phyloP scores from a whole-genome alignment of 2,329 filamentous ascomycete species.

The Ascocoryne sarcoides region DNA sequence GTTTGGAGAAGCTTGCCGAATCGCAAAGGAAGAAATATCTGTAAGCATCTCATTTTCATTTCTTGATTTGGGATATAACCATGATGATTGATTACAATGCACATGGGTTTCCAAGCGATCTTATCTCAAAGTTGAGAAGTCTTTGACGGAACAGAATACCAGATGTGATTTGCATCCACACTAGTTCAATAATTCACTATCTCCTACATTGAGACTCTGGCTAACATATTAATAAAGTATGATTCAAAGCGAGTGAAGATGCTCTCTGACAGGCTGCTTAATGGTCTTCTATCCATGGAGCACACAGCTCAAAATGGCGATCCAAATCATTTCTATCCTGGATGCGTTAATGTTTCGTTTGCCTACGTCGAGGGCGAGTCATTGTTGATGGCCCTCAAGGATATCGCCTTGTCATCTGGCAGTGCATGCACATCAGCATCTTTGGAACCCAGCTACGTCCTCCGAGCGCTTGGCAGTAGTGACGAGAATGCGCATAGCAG shows the following conservation, averaged over 20 bases:
- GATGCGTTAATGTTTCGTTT: conserved; percentile 97
- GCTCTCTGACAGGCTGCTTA: conserved; percentile 75
- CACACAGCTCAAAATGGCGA: conserved; percentile 91
- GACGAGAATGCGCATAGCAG: conserved; percentile 97
- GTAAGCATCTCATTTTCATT: conserved; percentile 46
- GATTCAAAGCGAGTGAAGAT: conserved; percentile 75
- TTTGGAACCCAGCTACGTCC: conserved; percentile 90
- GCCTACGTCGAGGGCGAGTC: conserved; percentile 98
- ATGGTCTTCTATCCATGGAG: conserved; percentile 79
- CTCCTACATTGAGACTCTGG: no score
- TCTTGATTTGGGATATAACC: conserved; percentile 8
- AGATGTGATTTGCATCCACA: no score
- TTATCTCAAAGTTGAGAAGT: conserved; percentile 30
- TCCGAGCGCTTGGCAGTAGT: conserved; percentile 87
- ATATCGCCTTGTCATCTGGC: conserved; percentile 92
- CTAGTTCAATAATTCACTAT: no score
- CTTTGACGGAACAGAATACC: conserved; percentile 28
- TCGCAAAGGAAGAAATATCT: conserved; percentile 81
- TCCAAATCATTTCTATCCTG: conserved; percentile 75
- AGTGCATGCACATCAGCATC: conserved; percentile 97
- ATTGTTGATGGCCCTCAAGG: conserved; percentile 94
- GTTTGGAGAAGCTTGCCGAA: conserved; percentile 90
- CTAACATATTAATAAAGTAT: conserved; percentile 52
- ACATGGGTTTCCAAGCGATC: conserved; percentile 83
- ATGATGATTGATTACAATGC: conserved; percentile 83